Base-by-base conservation (phyloP, 2,329 filamentous ascomycete species). In the Ambrosiella xylebori region DNA sequence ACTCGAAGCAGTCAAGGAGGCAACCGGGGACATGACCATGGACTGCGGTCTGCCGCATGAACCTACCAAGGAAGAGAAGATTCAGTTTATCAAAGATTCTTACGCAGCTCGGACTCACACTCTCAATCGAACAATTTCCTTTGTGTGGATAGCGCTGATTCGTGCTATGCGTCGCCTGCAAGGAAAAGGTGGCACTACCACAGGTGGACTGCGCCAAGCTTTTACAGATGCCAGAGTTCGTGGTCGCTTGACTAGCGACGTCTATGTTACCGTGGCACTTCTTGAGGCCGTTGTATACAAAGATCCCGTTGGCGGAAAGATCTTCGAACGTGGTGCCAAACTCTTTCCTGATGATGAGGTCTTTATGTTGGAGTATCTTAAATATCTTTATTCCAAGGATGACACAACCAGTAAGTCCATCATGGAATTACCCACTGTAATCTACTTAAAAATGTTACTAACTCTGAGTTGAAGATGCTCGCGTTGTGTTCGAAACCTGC, bases 231-330 rank as follows among this genome's bases (percentile, higher is more conserved):
- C 93, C 53, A 82, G 93, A 39, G 85, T 86, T 65, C 83, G 84
- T 63, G 94, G 93, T 15, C 85, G 89, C 57, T 79, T 98, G 51
- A 93, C 88, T 7, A 95, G 88, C 65, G 93, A 97, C 67, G 88
- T 96, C 5, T 98, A 98, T 67, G 86, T 96, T 57, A 89, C 89
- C 0, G 88, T 88, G 64, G 93, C 94, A 13, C 76, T 95, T 60
- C 86, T 98, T 66, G 93, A 98, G 69, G 91, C 93, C 67, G 84
- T 95, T 64, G 94, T 94, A 64, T 98, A 98, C 70, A 93, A 95
- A 66, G 93, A 97, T 65, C 80, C 84, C 0, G 88, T 93, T 0
- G 91, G 90, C 1, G 87, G 86, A 49, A 96, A 93, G 71, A 97
- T 98, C 61, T 95, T 97, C 64, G 93, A 98, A 68, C 85, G 91